A percentile compares a stretch with the other conserved stretches of the same genome.
phyloP scores from a whole-genome alignment of 2,329 filamentous ascomycete species.

The Diaporthe vexans region DNA sequence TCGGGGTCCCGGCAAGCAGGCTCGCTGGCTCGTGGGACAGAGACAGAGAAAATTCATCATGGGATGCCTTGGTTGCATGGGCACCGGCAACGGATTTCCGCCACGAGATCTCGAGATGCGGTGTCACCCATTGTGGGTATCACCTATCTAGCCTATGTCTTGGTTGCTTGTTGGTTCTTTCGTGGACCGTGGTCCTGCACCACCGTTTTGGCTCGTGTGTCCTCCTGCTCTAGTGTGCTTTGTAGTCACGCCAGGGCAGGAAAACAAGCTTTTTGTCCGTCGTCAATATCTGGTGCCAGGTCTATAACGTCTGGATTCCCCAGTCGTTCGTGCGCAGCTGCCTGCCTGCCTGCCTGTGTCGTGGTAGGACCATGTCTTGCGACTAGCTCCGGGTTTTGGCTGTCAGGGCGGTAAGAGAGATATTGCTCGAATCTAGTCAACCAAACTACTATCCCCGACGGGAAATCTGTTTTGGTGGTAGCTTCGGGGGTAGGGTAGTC shows the following conservation, averaged over 20 bases:
- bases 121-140: conserved; percentile 21
- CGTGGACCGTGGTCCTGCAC: neutral
- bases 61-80: too few relatives aligned
- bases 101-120: conserved; percentile 18
- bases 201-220: neutral
- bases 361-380: neutral
- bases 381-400: neutral
- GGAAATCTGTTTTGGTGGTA: neutral
- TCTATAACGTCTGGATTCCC: neutral
- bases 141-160: neutral
- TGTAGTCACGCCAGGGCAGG: neutral
- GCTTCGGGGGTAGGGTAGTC: too few relatives aligned
- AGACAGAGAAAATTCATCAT: neutral
- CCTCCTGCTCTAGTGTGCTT: neutral
- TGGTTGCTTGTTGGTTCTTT: neutral
- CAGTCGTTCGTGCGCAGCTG: conserved; percentile 8
- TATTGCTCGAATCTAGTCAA: neutral
- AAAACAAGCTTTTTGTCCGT: conserved; percentile 20
- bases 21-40: neutral
- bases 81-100: neutral
- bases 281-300: conserved; percentile 14
- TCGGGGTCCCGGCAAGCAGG: neutral
- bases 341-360: neutral
- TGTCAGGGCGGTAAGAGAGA: too few relatives aligned
- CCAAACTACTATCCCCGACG: neutral